Evolutionary conservation across 2,329 filamentous ascomycete species (phyloP).

Genomic region (Teratosphaeria zuluensis): DNA sequence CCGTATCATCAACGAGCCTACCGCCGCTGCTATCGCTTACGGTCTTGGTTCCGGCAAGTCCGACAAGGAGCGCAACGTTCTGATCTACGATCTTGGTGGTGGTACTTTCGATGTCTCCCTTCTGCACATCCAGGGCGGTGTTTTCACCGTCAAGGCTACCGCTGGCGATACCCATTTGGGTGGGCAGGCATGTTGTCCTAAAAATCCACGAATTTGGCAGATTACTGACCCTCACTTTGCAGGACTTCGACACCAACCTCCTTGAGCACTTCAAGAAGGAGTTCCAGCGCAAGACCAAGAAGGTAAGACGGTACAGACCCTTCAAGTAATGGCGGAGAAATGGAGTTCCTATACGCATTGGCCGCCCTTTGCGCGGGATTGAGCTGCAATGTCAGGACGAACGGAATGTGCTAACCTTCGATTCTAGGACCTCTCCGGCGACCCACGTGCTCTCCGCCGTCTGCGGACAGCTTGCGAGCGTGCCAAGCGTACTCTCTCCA

Average conservation of each 20-base stretch:
- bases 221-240: constrained; percentile 19
- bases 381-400: too few relatives aligned
- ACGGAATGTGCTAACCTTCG: background rate
- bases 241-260: constrained; percentile 94
- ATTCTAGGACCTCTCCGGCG: constrained; percentile 54
- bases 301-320: constrained; percentile 20
- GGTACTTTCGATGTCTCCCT: constrained; percentile 99
- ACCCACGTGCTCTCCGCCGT: constrained; percentile 87
- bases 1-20: constrained; percentile 99
- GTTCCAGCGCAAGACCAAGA: constrained; percentile 72
- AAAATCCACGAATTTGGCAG: constrained; percentile 65
- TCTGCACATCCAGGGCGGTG: constrained; percentile 96
- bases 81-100: constrained; percentile 99
- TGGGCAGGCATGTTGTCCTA: constrained; percentile 94
- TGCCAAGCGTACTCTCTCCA: constrained; percentile 98
- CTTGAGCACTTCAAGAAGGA: constrained; percentile 96
- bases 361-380: too few relatives aligned
- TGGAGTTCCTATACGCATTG: too few relatives aligned
- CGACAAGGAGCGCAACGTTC: constrained; percentile 94
- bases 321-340: background rate
- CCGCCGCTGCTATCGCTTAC: constrained; percentile 95
- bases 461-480: constrained; percentile 97
- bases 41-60: constrained; percentile 58
- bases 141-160: constrained; percentile 98
- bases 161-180: constrained; percentile 95